These are phyloP conservation scores for Trypanosoma congolense DNA, from an alignment of 208 protist genomes.

Conservation along the genomic window DNA sequence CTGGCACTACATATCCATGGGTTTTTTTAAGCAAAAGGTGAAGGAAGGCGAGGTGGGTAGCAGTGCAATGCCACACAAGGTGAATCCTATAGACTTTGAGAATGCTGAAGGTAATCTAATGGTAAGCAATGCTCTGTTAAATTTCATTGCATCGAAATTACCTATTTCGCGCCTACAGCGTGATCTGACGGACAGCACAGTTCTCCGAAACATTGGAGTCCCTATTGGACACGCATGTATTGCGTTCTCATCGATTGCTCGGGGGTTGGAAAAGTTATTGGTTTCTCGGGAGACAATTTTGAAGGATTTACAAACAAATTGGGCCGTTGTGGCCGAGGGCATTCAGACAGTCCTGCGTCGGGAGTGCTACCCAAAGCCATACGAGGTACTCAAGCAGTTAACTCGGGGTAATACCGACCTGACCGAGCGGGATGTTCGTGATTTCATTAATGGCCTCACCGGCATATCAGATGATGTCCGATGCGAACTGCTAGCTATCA, in stretches of 20 bases:
- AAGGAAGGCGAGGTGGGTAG: slow-evolving; percentile 92
- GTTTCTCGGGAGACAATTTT: slow-evolving; percentile 70
- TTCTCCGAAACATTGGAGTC: slow-evolving; percentile 92
- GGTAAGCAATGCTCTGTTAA: slow-evolving; percentile 91
- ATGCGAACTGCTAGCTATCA: slow-evolving; percentile 80
- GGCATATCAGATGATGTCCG: slow-evolving; percentile 85
- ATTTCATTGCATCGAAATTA: slow-evolving; percentile 91
- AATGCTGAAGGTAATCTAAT: slow-evolving; percentile 96
- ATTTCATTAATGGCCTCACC: slow-evolving; percentile 80
- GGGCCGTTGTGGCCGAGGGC: slow-evolving; percentile 93
- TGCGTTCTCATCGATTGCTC: slow-evolving; percentile 77
- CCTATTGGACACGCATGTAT: slow-evolving; percentile 88
- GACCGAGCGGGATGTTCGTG: slow-evolving; percentile 56
- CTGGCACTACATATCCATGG: slow-evolving; percentile 94
- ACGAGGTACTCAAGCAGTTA: slow-evolving; percentile 92
- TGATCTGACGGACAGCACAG: slow-evolving; percentile 94
- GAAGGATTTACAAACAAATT: slow-evolving; percentile 88
- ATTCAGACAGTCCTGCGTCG: slow-evolving; percentile 95
- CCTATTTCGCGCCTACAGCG: slow-evolving; percentile 94
- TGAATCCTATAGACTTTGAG: slow-evolving; percentile 98
- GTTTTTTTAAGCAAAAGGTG: slow-evolving; percentile 93
- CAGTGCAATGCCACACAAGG: slow-evolving; percentile 97
- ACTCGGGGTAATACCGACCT: slow-evolving; percentile 85
- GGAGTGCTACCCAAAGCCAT: slow-evolving; percentile 88
- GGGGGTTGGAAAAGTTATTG: slow-evolving; percentile 88